Conservation (phyloP, 352 stramenopile species). For the Pythium sukuiense region DNA sequence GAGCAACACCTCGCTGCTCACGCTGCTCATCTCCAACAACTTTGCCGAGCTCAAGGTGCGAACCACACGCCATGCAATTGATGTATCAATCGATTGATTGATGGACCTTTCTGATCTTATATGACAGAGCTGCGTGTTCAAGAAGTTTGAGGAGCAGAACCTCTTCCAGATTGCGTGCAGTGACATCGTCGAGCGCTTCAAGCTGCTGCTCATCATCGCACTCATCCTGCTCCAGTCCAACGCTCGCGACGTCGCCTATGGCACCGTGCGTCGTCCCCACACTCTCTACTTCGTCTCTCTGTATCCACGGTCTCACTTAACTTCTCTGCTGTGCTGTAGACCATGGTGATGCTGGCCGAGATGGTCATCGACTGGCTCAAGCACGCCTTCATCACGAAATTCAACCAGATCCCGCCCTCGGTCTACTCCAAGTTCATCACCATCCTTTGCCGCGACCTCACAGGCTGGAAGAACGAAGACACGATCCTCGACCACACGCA, state of each 20-base stretch:
- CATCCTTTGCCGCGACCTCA: slow-evolving; percentile 93
- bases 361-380: slow-evolving; percentile 98
- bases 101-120: background rate
- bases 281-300: background rate
- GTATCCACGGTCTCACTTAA: background rate
- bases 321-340: slow-evolving; percentile 26
- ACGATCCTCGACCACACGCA: slow-evolving; percentile 94
- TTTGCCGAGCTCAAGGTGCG: slow-evolving; percentile 97
- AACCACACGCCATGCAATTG: background rate
- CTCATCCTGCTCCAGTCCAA: slow-evolving; percentile 94
- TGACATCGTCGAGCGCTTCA: slow-evolving; percentile 98
- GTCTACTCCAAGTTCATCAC: slow-evolving; percentile 96
- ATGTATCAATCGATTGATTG: background rate
- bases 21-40: slow-evolving; percentile 97
- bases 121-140: slow-evolving; percentile 92
- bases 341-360: slow-evolving; percentile 92
- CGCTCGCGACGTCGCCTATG: slow-evolving; percentile 67
- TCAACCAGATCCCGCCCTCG: slow-evolving; percentile 94
- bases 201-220: slow-evolving; percentile 94
- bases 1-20: slow-evolving; percentile 93
- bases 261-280: slow-evolving; percentile 48
- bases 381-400: slow-evolving; percentile 99
- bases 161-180: slow-evolving; percentile 98
- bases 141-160: slow-evolving; percentile 96
- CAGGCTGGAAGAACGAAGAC: slow-evolving; percentile 91